Evolutionary conservation across 257 asterid species (phyloP).

Genomic region (Paulownia fortunei): DNA sequence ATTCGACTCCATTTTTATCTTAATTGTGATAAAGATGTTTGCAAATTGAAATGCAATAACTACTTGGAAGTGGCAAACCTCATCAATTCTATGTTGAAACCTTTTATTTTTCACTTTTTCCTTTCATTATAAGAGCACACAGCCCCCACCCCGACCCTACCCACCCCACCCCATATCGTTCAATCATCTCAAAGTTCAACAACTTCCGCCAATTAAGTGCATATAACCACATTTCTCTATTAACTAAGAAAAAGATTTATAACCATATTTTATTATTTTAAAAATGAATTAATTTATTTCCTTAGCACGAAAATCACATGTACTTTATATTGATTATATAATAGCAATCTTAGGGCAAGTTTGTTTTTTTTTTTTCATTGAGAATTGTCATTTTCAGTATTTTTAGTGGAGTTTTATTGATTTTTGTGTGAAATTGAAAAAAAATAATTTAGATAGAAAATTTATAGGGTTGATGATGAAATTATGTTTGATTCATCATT

Average conservation of each 20-base stretch:
- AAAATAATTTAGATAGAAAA: no score
- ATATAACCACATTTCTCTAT: neutral
- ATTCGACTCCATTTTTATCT: neutral
- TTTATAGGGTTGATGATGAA: no score
- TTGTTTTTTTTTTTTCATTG: no score
- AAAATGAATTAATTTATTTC: no score
- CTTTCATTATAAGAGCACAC: neutral
- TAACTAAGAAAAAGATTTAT: conserved; percentile 7
- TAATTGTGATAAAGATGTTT: conserved; percentile 37
- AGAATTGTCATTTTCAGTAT: no score
- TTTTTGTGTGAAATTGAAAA: no score
- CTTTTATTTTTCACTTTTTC: conserved; percentile 31
- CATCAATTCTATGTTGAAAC: conserved; percentile 37
- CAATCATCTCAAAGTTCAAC: conserved; percentile 4
- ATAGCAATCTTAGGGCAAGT: no score
- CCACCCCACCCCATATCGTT: neutral
- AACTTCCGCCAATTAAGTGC: conserved; percentile 7
- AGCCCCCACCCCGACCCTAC: no score
- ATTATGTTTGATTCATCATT: no score
- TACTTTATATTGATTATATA: no score
- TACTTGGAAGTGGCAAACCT: conserved; percentile 50
- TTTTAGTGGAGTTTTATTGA: no score
- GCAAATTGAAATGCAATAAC: conserved; percentile 34
- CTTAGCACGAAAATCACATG: neutral
- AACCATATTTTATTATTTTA: neutral